Percentiles rank a stretch among this genome's conserved stretches.
phyloP scores from a whole-genome alignment of 441 rosid genomes.

The Macaranga tanarius region DNA sequence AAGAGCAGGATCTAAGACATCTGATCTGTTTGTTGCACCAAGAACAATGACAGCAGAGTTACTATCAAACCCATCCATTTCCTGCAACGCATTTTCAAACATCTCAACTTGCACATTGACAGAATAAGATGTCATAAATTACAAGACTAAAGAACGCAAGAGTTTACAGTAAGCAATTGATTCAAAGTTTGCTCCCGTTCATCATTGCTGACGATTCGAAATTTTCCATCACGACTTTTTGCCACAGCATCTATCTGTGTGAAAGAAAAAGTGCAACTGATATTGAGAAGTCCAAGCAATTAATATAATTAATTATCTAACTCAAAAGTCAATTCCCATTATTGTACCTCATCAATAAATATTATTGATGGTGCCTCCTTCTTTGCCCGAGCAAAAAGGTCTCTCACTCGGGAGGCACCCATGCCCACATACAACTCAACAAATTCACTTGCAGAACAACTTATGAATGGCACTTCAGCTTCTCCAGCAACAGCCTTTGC shows the following conservation, averaged over 20 bases:
- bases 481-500: conserved; percentile 99
- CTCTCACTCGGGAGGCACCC: conserved; percentile 98
- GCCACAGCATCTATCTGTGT: conserved; percentile 98
- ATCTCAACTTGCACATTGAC: conserved; percentile 18
- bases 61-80: conserved; percentile 99
- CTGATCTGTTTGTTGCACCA: conserved; percentile 88
- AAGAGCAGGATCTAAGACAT: conserved; percentile 94
- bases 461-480: conserved; percentile 92
- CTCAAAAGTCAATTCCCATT: neutral
- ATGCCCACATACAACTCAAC: conserved; percentile 96
- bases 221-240: conserved; percentile 94
- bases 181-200: conserved; percentile 98
- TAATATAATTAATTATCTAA: neutral
- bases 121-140: conserved; percentile 8
- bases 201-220: conserved; percentile 81
- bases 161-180: conserved; percentile 86
- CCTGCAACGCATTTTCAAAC: conserved; percentile 47
- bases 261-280: conserved; percentile 10
- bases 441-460: conserved; percentile 99
- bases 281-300: conserved; percentile 14
- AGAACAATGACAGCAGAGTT: conserved; percentile 77
- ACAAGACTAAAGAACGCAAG: conserved; percentile 18
- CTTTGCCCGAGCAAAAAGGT: conserved; percentile 94
- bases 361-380: conserved; percentile 95
- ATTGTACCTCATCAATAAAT: conserved; percentile 88